Evolutionary conservation across 108 stramenopile species (phyloP).

Genomic region (Chaetoceros tenuissimus): DNA sequence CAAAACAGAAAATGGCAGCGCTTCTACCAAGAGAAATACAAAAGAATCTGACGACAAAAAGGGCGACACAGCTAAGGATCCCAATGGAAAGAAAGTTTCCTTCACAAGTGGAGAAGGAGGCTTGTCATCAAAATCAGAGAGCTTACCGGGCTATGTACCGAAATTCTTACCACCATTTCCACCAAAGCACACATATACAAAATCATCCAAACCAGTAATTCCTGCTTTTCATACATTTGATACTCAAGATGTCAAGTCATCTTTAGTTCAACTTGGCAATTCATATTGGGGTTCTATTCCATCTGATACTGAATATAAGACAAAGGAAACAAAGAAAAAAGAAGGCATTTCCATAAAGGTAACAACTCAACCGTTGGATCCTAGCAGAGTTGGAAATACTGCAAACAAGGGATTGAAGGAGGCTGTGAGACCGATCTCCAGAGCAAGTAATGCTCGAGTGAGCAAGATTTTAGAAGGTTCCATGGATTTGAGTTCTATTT

Average conservation of each 20-base stretch:
- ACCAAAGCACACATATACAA: slow-evolving; percentile 4
- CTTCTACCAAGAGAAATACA: no score
- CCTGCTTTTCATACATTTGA: background rate
- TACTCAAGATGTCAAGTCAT: slow-evolving; percentile 19
- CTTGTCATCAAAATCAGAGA: no score
- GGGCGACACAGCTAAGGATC: no score
- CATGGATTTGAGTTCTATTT: slow-evolving; percentile 25
- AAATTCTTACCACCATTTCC: slow-evolving; percentile 36
- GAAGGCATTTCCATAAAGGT: background rate
- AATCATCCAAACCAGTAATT: background rate
- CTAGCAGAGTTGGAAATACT: slow-evolving; percentile 1
- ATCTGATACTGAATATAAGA: no score
- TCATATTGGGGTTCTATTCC: slow-evolving; percentile 29
- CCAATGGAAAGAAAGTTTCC: no score
- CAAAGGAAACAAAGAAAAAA: background rate
- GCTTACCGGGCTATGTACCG: slow-evolving; percentile 34
- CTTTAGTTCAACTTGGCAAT: slow-evolving; percentile 37
- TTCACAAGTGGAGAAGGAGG: no score
- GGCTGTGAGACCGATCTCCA: slow-evolving; percentile 41
- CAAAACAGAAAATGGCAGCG: no score
- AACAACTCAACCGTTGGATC: slow-evolving; percentile 19
- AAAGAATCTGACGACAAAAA: no score
- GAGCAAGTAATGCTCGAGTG: slow-evolving; percentile 72
- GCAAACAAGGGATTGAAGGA: background rate
- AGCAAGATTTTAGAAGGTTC: slow-evolving; percentile 56